Base-by-base conservation (phyloP, 2,329 filamentous ascomycete genomes). In the Allantophomopsis cytisporea region DNA sequence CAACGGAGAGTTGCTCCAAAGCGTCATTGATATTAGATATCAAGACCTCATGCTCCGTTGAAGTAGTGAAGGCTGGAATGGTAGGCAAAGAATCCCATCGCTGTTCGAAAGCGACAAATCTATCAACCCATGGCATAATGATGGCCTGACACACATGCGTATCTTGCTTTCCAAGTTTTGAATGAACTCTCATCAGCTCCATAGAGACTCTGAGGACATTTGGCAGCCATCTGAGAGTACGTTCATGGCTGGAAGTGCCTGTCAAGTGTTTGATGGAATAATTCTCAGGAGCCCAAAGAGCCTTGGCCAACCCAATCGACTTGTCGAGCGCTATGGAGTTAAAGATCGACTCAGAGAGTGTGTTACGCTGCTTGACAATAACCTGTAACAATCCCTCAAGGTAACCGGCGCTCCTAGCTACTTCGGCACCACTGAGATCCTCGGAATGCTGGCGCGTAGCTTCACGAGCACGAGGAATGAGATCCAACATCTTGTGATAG, bases 371-470 rank as follows among this genome's bases (percentile, higher is more conserved):
- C 3, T 63, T 60, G 11, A 84, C 53, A 1, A 73, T 56, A n/a
- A 76, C 61, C 43, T 80, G 69, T 21, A 96, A 64, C 43, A 95
- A 69, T 18, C 88, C 86, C 56, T 98, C 91, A n/a, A 95, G 64
- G 47, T 84, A 84, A 0, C 86, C 86, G 37, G 83, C 71, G 54
- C 86, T 88, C 52, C 88, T 73, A 33, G 73, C 70, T 7, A 91
- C 72, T 50, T 95, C 86, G 7, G 84, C 80, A 33, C 77, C 71
- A 35, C 82, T 94, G 31, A 98, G 62, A 47, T 98, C 93, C 31
- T 84, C 80, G 1, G 83, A 86, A 58, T 94, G 86, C 38, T 85
- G 79, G 46, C 77, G 69, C 8, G 75, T 65, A 21, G 79, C 69
- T 33, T 72, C 65, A 50, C 89, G 74, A 37, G 82, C 73, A 47